A percentile compares a stretch with the other conserved stretches of the same genome.
These are phyloP conservation scores for Leccinum fuscescens DNA, from an alignment of 1,284 basidiomycete genomes.

Conservation along the genomic window DNA sequence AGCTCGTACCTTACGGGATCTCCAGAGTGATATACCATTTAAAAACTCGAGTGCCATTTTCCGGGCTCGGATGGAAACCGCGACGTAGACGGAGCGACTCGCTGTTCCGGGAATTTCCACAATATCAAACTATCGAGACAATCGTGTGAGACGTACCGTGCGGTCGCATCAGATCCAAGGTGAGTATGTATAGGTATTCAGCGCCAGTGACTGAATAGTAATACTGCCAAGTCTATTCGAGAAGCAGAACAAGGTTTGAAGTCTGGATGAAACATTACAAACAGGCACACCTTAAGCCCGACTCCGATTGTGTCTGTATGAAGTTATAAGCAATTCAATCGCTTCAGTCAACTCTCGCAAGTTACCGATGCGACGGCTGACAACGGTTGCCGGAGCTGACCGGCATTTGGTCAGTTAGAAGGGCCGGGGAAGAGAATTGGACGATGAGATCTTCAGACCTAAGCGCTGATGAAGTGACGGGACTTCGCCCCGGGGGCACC, in stretches of 20 bases:
- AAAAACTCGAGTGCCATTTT: conserved; percentile 4
- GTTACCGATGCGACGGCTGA: conserved; percentile 9
- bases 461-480: not conserved
- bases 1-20: not conserved
- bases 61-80: conserved; percentile 15
- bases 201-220: not conserved
- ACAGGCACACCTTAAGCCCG: conserved; percentile 28
- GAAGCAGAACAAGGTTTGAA: conserved; percentile 23
- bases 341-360: conserved; percentile 19
- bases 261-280: conserved; percentile 10
- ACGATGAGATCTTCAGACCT: not conserved
- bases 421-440: not conserved
- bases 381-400: conserved; percentile 4
- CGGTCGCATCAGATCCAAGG: conserved; percentile 5
- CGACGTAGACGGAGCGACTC: conserved; percentile 7
- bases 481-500: not conserved
- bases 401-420: not conserved
- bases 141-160: conserved; percentile 14
- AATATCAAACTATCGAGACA: not conserved
- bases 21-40: not conserved
- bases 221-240: no score
- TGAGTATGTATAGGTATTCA: not conserved
- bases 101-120: not conserved
- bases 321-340: conserved; percentile 29
- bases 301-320: conserved; percentile 9